These are phyloP conservation scores for Bruguiera hainesii DNA, from an alignment of 441 rosid genomes.

Conservation along the genomic window DNA sequence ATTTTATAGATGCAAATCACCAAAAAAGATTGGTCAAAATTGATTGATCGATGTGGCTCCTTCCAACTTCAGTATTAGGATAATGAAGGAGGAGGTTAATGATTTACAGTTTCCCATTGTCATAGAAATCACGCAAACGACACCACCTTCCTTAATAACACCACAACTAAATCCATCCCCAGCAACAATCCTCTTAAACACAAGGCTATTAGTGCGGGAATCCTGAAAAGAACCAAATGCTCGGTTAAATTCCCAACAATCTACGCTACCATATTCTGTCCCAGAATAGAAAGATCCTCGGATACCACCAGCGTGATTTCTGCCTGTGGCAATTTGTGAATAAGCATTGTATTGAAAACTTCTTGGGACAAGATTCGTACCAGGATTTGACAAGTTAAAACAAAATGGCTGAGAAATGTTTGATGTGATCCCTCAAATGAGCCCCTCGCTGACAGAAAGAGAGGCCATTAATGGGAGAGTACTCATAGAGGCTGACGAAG, in stretches of 20 bases:
- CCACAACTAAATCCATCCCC: background rate
- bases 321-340: slow-evolving; percentile 26
- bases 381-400: slow-evolving; percentile 40
- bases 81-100: too few relatives aligned
- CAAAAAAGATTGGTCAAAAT: too few relatives aligned
- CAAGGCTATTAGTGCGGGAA: background rate
- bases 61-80: too few relatives aligned
- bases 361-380: slow-evolving; percentile 39
- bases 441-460: slow-evolving; percentile 51
- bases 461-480: slow-evolving; percentile 40
- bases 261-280: slow-evolving; percentile 19
- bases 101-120: too few relatives aligned
- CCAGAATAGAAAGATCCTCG: slow-evolving; percentile 23
- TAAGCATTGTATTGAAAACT: slow-evolving; percentile 40
- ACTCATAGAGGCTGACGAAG: slow-evolving; percentile 21
- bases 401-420: slow-evolving; percentile 46
- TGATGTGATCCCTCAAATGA: slow-evolving; percentile 46
- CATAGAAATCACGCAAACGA: background rate
- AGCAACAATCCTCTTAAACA: background rate
- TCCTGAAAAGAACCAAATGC: slow-evolving; percentile 8
- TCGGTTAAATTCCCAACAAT: slow-evolving; percentile 30
- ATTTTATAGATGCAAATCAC: too few relatives aligned
- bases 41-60: too few relatives aligned
- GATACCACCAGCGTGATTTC: slow-evolving; percentile 25
- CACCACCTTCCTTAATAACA: background rate